Percentiles rank a stretch among this genome's conserved stretches.
phyloP scores from a whole-genome alignment of 2,329 filamentous ascomycete genomes.

The Trichophyton mentagrophytes region DNA sequence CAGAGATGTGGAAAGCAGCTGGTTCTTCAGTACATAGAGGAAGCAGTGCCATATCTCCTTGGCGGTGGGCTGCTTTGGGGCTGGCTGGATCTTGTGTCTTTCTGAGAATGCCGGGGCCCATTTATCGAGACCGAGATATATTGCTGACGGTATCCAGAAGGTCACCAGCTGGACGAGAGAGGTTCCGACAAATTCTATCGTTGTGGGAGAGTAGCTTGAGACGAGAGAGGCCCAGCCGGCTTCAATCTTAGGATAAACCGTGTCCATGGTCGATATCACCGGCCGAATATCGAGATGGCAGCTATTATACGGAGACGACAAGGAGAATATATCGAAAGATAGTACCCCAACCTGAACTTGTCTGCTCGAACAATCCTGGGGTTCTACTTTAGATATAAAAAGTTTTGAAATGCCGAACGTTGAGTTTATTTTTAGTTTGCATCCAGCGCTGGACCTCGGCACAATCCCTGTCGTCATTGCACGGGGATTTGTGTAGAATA shows the following conservation, averaged over 20 bases:
- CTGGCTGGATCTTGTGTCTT: constrained; percentile 14
- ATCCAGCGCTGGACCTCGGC: not conserved
- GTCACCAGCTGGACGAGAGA: constrained; percentile 32
- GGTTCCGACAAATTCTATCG: constrained; percentile 24
- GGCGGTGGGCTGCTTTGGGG: constrained; percentile 11
- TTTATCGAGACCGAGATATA: constrained; percentile 13
- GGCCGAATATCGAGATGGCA: not conserved
- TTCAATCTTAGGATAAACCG: not conserved
- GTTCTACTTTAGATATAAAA: not conserved
- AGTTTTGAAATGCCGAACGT: not conserved
- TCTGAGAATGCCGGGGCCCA: constrained; percentile 12
- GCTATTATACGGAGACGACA: not conserved
- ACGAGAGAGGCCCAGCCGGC: constrained; percentile 6
- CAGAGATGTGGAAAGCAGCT: constrained; percentile 32
- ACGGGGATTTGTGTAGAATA: not conserved
- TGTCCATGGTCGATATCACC: not conserved
- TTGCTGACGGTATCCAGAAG: constrained; percentile 13
- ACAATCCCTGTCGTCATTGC: not conserved
- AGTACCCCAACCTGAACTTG: no score
- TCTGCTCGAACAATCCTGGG: not conserved
- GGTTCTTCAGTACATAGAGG: constrained; percentile 32
- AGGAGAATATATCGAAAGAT: not conserved
- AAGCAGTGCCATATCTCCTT: constrained; percentile 12
- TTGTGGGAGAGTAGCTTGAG: constrained; percentile 9
- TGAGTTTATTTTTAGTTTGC: not conserved